Evolutionary conservation across 495 filamentous ascomycete genomes (phyloP).

Genomic region (Trichoderma virens): DNA sequence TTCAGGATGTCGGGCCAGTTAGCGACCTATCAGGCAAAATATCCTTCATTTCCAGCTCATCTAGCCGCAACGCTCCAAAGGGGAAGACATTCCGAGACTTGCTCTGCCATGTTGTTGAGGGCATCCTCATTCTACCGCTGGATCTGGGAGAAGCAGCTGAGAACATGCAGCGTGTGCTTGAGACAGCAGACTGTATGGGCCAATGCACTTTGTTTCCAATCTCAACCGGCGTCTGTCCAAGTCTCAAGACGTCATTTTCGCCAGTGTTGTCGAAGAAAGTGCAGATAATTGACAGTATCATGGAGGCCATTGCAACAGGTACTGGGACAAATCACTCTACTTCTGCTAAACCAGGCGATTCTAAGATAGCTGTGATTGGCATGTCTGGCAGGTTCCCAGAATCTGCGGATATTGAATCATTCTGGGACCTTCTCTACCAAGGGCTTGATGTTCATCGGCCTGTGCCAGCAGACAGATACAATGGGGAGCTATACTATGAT

Average conservation of each 20-base stretch:
- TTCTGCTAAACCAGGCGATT: background rate
- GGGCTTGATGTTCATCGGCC: conserved; percentile 43
- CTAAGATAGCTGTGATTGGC: conserved; percentile 53
- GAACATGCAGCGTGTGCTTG: background rate
- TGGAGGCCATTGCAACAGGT: background rate
- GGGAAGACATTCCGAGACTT: background rate
- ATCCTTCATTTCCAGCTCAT: background rate
- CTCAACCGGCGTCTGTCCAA: background rate
- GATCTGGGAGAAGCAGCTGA: background rate
- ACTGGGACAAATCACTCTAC: background rate
- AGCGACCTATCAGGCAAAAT: background rate
- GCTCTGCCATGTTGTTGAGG: background rate
- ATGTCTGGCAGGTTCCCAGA: conserved; percentile 58
- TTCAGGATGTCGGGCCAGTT: background rate
- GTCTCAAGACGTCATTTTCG: background rate
- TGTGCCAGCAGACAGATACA: conserved; percentile 60
- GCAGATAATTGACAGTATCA: background rate
- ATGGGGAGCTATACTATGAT: conserved; percentile 62
- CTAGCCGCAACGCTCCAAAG: background rate
- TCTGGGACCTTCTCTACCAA: conserved; percentile 57
- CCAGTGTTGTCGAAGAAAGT: background rate
- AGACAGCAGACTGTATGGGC: background rate
- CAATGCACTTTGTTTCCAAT: background rate
- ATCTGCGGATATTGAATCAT: conserved; percentile 44
- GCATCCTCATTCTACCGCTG: background rate